These are phyloP conservation scores for Taiwanofungus camphoratus DNA, from an alignment of 1,284 basidiomycete species.

Conservation along the genomic window DNA sequence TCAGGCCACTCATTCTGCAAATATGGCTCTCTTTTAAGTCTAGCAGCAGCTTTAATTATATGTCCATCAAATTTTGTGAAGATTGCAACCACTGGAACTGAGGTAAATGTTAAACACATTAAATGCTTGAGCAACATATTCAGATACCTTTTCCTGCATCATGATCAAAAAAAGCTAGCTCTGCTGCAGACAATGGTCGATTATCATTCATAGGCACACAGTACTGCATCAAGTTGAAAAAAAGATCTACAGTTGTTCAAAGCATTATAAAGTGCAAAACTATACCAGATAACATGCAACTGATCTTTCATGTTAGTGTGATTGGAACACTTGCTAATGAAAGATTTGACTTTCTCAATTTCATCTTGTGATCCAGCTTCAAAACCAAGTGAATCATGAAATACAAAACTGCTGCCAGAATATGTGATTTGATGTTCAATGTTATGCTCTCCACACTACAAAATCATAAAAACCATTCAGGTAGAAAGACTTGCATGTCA, in stretches of 20 bases:
- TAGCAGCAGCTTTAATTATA: neutral
- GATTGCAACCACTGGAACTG: neutral
- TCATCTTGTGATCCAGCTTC: neutral
- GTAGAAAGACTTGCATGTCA: neutral
- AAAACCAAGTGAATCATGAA: neutral
- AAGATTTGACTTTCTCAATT: neutral
- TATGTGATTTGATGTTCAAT: neutral
- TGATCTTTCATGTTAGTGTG: neutral
- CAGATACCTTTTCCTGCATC: neutral
- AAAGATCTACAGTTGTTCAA: neutral
- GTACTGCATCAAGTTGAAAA: neutral
- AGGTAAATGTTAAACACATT: neutral
- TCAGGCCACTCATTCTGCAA: no score
- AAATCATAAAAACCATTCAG: neutral
- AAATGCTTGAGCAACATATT: neutral
- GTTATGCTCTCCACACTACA: neutral
- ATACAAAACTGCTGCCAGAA: neutral
- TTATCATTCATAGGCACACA: neutral
- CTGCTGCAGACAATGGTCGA: neutral
- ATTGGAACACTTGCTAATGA: no score
- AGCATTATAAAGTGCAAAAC: neutral
- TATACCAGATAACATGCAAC: neutral
- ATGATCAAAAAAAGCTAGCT: no score
- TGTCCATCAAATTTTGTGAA: neutral
- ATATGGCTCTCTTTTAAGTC: no score